Evolutionary conservation across 2,329 filamentous ascomycete genomes (phyloP), one percentile per base, ranked within the genome.

Genomic region (Clonostachys rhizophaga): DNA sequence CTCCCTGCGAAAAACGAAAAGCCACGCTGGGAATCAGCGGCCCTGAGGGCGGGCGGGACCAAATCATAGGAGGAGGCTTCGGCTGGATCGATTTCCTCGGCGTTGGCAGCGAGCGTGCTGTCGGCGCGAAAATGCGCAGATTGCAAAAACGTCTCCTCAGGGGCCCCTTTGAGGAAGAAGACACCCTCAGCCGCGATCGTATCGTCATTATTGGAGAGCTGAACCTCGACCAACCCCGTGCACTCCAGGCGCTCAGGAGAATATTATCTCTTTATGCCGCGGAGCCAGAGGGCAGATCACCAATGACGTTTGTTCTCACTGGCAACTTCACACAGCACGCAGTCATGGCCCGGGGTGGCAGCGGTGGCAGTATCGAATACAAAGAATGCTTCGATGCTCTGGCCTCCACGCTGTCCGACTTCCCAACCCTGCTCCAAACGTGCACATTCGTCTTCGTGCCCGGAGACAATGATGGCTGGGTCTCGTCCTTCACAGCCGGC

Each of bases 71-170:
- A 30, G 88, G 88, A 49, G 89, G 89, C 1, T 96, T 97, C 60
- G 94, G 94, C 40, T 99, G 94, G 91, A 91, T 96, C 46, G 94
- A 97, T 64, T 99, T 97, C 60, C 74, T 97, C 2, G 94, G 92
- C 6, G 81, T 94, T 2, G 92, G 92, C 35, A 95, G 90, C 58
- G 90, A 96, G 64, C 85, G 91, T 42, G 91, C 90, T 7, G 81
- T 86, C 1, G 91, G 92, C 0, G 66, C 79, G 2, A 86, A 87
- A 48, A 96, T 97, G 92, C 83, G 89, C 47, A 83, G 80, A 49
- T 75, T 96, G 1, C 87, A 95, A 60, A 74, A 81, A 35, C 80
- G 83, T 43, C 71, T 94, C 3, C 70, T 92, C 8, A 67, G 61
- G n/a, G 58, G 62, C 20, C 58, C 70, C 16, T 55, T 59, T 34